Percentiles rank a stretch among this genome's conserved stretches.
Conservation (phyloP, 2,329 filamentous ascomycete genomes). For the Alternaria brassicae region DNA sequence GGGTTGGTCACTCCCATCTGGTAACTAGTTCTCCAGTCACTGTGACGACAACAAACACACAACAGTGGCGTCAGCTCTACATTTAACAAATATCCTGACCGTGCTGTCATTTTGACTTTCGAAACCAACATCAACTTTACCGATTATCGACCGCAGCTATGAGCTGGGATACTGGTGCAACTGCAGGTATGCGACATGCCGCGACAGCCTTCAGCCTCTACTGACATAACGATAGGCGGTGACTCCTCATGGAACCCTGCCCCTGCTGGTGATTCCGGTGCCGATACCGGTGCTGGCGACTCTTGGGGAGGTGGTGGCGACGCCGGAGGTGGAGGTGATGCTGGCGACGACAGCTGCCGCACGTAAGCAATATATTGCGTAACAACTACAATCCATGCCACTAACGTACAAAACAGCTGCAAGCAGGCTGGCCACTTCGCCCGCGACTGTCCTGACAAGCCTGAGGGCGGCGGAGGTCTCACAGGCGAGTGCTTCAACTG, state of each 20-base stretch:
- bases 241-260: constrained; percentile 18
- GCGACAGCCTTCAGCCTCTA: constrained; percentile 5
- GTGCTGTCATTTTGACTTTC: not conserved
- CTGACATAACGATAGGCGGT: constrained; percentile 22
- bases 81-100: not conserved
- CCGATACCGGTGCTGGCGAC: constrained; percentile 12
- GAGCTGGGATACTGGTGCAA: constrained; percentile 30
- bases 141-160: constrained; percentile 16
- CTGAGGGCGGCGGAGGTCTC: constrained; percentile 41
- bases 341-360: constrained; percentile 49
- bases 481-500: constrained; percentile 67
- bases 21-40: not conserved
- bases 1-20: not conserved
- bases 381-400: not conserved
- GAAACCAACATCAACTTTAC: not conserved
- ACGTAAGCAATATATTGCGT: constrained; percentile 44
- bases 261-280: constrained; percentile 14
- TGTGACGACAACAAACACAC: not conserved
- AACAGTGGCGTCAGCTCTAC: not conserved
- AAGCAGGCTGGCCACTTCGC: constrained; percentile 55
- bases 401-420: constrained; percentile 51
- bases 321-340: constrained; percentile 26
- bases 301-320: constrained; percentile 27
- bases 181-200: constrained; percentile 14
- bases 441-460: constrained; percentile 58